Percentiles rank a stretch among this genome's conserved stretches.
Conservation (phyloP, 495 filamentous ascomycete genomes). For the Parathielavia appendiculata region DNA sequence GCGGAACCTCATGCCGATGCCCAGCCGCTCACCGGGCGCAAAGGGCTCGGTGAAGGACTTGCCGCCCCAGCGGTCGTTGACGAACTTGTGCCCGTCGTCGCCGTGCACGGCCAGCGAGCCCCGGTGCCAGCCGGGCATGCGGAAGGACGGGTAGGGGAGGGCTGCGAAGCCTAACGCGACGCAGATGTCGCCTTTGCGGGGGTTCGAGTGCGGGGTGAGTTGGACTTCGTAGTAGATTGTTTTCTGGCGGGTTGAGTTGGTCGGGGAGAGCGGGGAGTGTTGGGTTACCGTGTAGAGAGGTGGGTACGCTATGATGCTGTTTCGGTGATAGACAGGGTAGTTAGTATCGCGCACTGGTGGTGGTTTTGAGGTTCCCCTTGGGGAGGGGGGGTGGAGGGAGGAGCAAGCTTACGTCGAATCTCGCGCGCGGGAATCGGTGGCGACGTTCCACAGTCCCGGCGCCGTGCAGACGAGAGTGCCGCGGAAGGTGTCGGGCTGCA, state of each 20-base stretch:
- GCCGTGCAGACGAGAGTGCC: slow-evolving; percentile 31
- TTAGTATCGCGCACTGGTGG: too few species aligned
- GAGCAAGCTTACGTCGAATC: slow-evolving; percentile 44
- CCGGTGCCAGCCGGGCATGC: slow-evolving; percentile 87
- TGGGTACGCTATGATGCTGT: slow-evolving; percentile 55
- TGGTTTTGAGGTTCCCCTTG: too few species aligned
- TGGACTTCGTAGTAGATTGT: slow-evolving; percentile 78
- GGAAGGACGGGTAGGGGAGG: slow-evolving; percentile 79
- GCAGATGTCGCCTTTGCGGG: slow-evolving; percentile 47
- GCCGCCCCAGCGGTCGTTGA: slow-evolving; percentile 83
- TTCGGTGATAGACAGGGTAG: not conserved
- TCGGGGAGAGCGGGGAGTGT: slow-evolving; percentile 57
- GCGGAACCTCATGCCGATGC: slow-evolving; percentile 64
- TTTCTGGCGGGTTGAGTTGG: slow-evolving; percentile 34
- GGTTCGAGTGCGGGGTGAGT: slow-evolving; percentile 36
- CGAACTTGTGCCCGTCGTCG: slow-evolving; percentile 82
- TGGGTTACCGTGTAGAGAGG: slow-evolving; percentile 67
- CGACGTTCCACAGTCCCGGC: slow-evolving; percentile 43
- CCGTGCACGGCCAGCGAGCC: slow-evolving; percentile 81
- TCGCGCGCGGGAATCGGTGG: slow-evolving; percentile 27
- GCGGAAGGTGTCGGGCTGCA: slow-evolving; percentile 31
- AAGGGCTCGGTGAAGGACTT: slow-evolving; percentile 59
- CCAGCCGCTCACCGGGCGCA: slow-evolving; percentile 41
- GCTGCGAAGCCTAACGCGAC: slow-evolving; percentile 75
- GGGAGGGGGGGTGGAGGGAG: not conserved